Conservation (phyloP, 257 asterid species). For the Coffea eugenioides region DNA sequence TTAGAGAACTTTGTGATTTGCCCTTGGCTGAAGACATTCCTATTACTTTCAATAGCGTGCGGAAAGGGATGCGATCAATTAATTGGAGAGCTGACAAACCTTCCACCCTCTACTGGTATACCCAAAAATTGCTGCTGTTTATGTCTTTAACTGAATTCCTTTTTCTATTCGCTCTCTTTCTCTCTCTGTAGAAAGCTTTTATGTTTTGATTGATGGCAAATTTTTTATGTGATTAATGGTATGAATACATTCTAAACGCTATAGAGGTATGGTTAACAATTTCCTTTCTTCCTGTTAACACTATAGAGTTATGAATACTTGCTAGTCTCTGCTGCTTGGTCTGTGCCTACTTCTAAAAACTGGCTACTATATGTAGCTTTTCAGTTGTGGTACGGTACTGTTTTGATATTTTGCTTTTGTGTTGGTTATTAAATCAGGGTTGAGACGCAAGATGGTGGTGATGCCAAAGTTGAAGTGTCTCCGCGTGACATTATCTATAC, state of each 20-base stretch:
- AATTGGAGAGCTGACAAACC: conserved; percentile 95
- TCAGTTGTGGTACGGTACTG: not conserved
- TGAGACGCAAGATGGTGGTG: conserved; percentile 99
- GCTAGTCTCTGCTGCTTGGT: no score
- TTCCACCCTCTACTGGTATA: conserved; percentile 86
- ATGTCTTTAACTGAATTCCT: no score
- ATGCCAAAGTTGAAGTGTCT: conserved; percentile 90
- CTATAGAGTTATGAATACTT: no score
- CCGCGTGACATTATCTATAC: conserved; percentile 95
- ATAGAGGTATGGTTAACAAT: no score
- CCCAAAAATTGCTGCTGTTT: no score
- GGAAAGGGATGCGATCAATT: conserved; percentile 88
- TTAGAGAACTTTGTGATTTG: conserved; percentile 88
- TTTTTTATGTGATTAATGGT: no score
- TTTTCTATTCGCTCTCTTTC: no score
- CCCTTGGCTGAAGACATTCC: conserved; percentile 98
- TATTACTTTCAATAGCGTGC: conserved; percentile 73
- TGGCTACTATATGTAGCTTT: not conserved
- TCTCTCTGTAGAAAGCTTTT: no score
- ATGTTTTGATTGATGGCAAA: no score
- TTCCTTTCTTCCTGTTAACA: no score
- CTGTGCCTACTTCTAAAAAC: not conserved
- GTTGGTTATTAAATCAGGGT: conserved; percentile 45
- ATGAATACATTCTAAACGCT: no score
- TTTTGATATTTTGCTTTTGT: not conserved